Base-by-base conservation (phyloP, 164 flowering plant genomes). In the Stephania yunnanensis region DNA sequence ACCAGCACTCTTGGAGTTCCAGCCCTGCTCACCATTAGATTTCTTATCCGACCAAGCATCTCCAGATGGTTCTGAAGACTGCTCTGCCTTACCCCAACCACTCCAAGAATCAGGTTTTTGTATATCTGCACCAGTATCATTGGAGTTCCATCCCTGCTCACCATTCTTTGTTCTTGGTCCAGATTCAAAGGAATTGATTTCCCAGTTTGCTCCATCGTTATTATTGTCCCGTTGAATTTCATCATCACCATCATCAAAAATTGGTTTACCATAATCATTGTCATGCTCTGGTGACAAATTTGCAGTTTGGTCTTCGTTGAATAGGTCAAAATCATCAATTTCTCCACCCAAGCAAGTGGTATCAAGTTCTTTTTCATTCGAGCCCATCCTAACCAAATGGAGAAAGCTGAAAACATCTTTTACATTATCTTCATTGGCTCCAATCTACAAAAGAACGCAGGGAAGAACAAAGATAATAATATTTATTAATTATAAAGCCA, bases 341-440 rank as follows among this genome's bases (percentile, higher is more conserved):
- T 90, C 97, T 10, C 70, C 83, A 65, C 97, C 97, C 5, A 91
- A 82, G 74, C 93, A 91, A 42, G 77, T 84, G 69, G 87, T 82
- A 69, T 53, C 75, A 12, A 74, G 25, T 31, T 45, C 88, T 69
- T 55, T 83, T 69, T 68, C 86, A 73, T 70, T 73, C 10, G 87
- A 58, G 67, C 77, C 53, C 46, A 85, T 68, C 48, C 82, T 85
- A 44, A 91, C 89, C 87, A 92, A 75, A 46, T 88, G 88, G n/a
- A 95, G 95, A 71, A 92, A 92, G 76, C 82, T 79, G 76, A 86
- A 91, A 1, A 90, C 90, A 86, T 95, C 97, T 11, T 81, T 70
- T 46, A 80, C 85, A 48, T 73, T 80, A 4, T 76, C 81, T 44
- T 77, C 82, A 30, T 75, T 76, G 75, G 80, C 53, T 46, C 73